Evolutionary conservation across 2,329 filamentous ascomycete species (phyloP).

Genomic region (Aspergillus hiratsukae): DNA sequence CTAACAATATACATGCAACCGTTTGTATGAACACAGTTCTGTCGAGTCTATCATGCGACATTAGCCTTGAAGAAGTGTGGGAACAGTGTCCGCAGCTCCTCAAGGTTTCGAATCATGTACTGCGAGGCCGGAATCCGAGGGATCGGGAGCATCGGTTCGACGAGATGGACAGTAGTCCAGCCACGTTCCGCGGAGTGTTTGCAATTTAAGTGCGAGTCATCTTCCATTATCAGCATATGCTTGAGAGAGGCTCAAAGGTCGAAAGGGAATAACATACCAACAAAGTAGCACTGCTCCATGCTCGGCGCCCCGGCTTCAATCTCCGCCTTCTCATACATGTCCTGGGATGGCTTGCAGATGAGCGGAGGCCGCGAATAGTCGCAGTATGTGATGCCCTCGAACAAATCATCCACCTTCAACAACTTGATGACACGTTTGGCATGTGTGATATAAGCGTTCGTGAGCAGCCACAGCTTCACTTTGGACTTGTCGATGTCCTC

Average conservation of each 20-base stretch:
- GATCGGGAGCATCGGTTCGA: slow-evolving; percentile 66
- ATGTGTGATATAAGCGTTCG: slow-evolving; percentile 91
- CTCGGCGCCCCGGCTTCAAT: slow-evolving; percentile 67
- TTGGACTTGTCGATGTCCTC: slow-evolving; percentile 77
- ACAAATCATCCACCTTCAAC: slow-evolving; percentile 77
- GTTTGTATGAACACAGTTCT: slow-evolving; percentile 4
- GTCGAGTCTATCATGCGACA: slow-evolving; percentile 1
- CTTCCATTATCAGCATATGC: slow-evolving; percentile 34
- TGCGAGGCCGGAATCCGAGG: slow-evolving; percentile 64
- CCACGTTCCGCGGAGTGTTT: slow-evolving; percentile 70
- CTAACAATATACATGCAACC: slow-evolving; percentile 1
- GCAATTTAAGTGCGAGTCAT: slow-evolving; percentile 85
- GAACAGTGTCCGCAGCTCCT: slow-evolving; percentile 71
- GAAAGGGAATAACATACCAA: slow-evolving; percentile 58
- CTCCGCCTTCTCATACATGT: slow-evolving; percentile 89
- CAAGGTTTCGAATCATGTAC: slow-evolving; percentile 69
- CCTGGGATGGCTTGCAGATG: slow-evolving; percentile 78
- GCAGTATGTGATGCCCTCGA: slow-evolving; percentile 93
- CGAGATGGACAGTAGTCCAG: slow-evolving; percentile 80
- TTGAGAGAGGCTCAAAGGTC: neutral
- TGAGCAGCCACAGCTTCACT: slow-evolving; percentile 89
- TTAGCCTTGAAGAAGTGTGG: slow-evolving; percentile 74
- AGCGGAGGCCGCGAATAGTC: slow-evolving; percentile 73
- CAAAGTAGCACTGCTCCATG: slow-evolving; percentile 77
- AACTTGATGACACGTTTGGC: slow-evolving; percentile 76